Evolutionary conservation across 2,329 filamentous ascomycete genomes (phyloP), one percentile per base, ranked within the genome.

Genomic region (Apiospora malaysiana): DNA sequence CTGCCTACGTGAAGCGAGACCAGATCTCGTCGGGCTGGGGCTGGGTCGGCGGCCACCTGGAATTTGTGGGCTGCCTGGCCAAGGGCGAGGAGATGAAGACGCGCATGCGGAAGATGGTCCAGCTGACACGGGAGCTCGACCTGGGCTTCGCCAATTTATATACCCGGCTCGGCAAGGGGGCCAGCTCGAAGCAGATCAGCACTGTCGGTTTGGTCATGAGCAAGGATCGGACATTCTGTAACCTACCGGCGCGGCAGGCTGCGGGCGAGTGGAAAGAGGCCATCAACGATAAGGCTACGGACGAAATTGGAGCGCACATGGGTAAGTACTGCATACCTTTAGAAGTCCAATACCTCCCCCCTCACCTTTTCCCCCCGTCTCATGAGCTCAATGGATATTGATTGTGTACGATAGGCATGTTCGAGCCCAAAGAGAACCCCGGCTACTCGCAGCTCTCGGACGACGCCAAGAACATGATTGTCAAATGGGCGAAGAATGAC

Each of bases 1-100:
- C 94, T 9, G 93, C 95, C 14, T 98, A 97, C 84, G 86, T 93
- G 76, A 94, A 96, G 76, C 90, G 94, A 70, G 93, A 97, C 43
- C 91, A 94, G 73, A 89, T 98, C 72, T 89, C 88, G 2, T 87
- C 92, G 72, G 93, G 95, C 9, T 91, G 91, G 84, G 85, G 85
- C 12, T 98, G 95, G 94, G 93, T 93, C 18, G 90, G 92, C 21
- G 96, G 93, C 46, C 96, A 99, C 81, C 89, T 99, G 37, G 93
- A 96, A 80, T 99, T 98, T 77, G 93, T 98, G 1, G 94, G 94
- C 2, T 97, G 94, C 77, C 87, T 99, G 9, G 92, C 93, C 66
- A 90, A 93, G n/a, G 90, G 90, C 5, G 92, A 95, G 76, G 94
- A 97, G 78, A 85, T 98, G 74, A 90, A 91, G 75, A 88, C 90